Evolutionary conservation across 1,284 basidiomycete genomes (phyloP).

Genomic region (Chondrostereum purpureum): DNA sequence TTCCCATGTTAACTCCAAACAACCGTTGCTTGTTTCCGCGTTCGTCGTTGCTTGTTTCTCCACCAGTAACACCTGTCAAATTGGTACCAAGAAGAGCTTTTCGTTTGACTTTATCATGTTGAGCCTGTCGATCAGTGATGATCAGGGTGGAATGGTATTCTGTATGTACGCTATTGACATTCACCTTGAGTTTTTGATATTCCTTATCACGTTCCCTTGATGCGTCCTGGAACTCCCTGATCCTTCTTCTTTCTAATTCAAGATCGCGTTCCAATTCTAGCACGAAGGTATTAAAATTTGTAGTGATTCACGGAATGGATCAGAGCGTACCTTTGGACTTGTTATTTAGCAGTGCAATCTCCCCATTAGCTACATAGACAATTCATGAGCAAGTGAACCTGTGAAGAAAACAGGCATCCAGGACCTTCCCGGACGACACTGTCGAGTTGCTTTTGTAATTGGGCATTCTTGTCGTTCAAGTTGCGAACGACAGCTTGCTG

Average conservation of each 20-base stretch:
- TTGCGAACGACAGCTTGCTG: conserved; percentile 75
- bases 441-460: conserved; percentile 74
- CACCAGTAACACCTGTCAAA: conserved; percentile 16
- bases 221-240: conserved; percentile 65
- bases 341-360: conserved; percentile 62
- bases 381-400: conserved; percentile 4
- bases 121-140: conserved; percentile 34
- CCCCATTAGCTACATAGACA: conserved; percentile 55
- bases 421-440: conserved; percentile 74
- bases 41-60: conserved; percentile 14
- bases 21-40: conserved; percentile 13
- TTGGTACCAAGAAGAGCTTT: conserved; percentile 55
- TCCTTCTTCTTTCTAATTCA: conserved; percentile 68
- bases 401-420: conserved; percentile 5
- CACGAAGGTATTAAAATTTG: conserved; percentile 1
- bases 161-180: conserved; percentile 10
- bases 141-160: conserved; percentile 2
- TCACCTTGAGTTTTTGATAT: conserved; percentile 78
- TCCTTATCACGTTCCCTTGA: conserved; percentile 76
- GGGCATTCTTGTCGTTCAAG: conserved; percentile 72
- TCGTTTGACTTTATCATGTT: conserved; percentile 72
- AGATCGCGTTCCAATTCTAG: conserved; percentile 72
- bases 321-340: conserved; percentile 50
- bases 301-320: conserved; percentile 6
- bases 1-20: conserved; percentile 17